Conservation (phyloP, 2,329 filamentous ascomycete genomes). For the Diaporthe nobilis region DNA sequence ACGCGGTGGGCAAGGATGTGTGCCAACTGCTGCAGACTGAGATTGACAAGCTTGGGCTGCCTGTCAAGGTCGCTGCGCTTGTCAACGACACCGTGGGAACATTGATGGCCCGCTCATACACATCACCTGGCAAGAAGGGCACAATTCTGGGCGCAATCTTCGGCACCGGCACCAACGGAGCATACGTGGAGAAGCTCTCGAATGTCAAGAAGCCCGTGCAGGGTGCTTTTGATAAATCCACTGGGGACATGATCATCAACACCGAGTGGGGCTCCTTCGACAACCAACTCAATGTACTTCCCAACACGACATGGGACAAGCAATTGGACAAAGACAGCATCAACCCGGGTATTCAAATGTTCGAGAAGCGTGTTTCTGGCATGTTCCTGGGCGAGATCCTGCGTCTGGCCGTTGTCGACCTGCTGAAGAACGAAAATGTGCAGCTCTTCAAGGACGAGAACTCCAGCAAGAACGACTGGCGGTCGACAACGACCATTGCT, state of each 20-base stretch:
- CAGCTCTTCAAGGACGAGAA: slow-evolving; percentile 84
- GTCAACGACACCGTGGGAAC: slow-evolving; percentile 99
- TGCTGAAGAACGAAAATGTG: slow-evolving; percentile 77
- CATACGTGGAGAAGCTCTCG: slow-evolving; percentile 92
- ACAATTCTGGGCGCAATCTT: slow-evolving; percentile 97
- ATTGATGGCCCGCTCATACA: slow-evolving; percentile 97
- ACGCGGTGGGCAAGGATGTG: slow-evolving; percentile 94
- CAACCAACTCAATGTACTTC: slow-evolving; percentile 90
- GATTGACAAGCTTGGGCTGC: slow-evolving; percentile 87
- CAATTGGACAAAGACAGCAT: slow-evolving; percentile 84
- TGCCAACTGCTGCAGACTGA: slow-evolving; percentile 90
- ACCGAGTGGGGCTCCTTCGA: slow-evolving; percentile 99
- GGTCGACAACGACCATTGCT: slow-evolving; percentile 78
- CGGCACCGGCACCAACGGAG: slow-evolving; percentile 96
- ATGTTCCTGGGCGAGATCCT: slow-evolving; percentile 99
- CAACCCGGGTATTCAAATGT: slow-evolving; percentile 98
- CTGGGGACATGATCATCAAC: slow-evolving; percentile 97
- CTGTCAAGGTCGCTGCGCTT: slow-evolving; percentile 93
- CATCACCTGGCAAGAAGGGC: slow-evolving; percentile 86
- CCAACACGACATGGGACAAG: slow-evolving; percentile 86
- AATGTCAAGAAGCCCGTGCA: slow-evolving; percentile 85
- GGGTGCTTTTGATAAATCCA: slow-evolving; percentile 81
- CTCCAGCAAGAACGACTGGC: slow-evolving; percentile 78
- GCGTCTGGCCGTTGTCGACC: slow-evolving; percentile 79
- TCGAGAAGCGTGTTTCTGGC: slow-evolving; percentile 97